phyloP scores from a whole-genome alignment of 2,329 filamentous ascomycete genomes.

The Claviceps lovelessii region DNA sequence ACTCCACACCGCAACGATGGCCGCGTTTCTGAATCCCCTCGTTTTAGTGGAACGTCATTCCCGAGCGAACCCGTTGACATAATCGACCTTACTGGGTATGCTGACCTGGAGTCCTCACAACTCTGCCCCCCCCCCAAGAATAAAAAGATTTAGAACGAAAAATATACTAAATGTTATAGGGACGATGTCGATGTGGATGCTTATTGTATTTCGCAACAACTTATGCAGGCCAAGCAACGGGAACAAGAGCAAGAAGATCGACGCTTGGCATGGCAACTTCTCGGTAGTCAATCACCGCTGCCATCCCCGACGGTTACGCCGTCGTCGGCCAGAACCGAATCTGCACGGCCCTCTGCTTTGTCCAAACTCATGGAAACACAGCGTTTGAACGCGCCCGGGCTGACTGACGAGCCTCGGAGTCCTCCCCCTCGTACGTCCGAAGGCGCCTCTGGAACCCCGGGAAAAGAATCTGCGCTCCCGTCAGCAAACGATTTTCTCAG shows the following conservation, averaged over 20 bases:
- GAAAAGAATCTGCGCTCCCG: neutral
- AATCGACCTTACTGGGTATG: slow-evolving; percentile 30
- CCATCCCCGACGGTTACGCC: neutral
- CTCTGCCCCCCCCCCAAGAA: neutral
- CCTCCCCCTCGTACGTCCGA: neutral
- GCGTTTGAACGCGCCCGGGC: slow-evolving; percentile 6
- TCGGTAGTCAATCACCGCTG: slow-evolving; percentile 7
- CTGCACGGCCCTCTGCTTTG: slow-evolving; percentile 12
- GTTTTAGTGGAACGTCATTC: neutral
- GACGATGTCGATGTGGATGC: slow-evolving; percentile 20
- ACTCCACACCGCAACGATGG: slow-evolving; percentile 9
- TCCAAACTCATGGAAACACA: slow-evolving; percentile 17
- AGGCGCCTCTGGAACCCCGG: neutral
- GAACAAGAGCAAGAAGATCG: slow-evolving; percentile 16
- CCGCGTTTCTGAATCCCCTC: neutral
- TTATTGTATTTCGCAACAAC: slow-evolving; percentile 19
- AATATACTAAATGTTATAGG: slow-evolving; percentile 4
- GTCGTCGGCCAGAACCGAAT: neutral
- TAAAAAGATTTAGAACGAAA: neutral
- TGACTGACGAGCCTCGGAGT: neutral
- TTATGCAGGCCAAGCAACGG: slow-evolving; percentile 20
- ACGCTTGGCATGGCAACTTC: slow-evolving; percentile 16
- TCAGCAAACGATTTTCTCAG: neutral
- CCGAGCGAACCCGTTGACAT: slow-evolving; percentile 12
- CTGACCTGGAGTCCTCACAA: neutral